Base-by-base conservation (phyloP, 78 protist genomes). In the Tieghemostelium lacteum region DNA sequence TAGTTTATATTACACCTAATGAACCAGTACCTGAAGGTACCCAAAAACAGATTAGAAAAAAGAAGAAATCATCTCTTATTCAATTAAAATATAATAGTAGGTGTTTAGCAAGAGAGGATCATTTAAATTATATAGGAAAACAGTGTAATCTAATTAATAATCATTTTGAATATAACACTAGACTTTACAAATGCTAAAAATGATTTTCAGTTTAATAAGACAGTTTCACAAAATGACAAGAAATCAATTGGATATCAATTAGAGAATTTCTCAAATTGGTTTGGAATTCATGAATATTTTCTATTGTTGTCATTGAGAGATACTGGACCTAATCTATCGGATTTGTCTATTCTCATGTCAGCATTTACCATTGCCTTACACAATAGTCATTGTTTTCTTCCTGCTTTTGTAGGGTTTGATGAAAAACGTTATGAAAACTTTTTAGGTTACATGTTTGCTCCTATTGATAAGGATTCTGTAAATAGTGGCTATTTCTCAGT, bases 341-440 rank as follows among this genome's bases (percentile, higher is more conserved):
- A 83, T n/a, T 17, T 83, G 10, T 83, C 89, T 20, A 83, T 71
- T 20, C 37, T 83, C 7, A 10, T 83, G 42, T 83, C 89, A 10
- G 89, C 89, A 37, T 66, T 83, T 45, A 52, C 89, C 22, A 58
- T 83, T 28, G 89, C 89, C 16, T 31, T 83, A 58, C 89, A 83
- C 36, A 66, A 83, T 69, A 61, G 54, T 14, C 42, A 66, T 40
- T 83, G 89, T 72, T 83, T 31, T 69, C 37, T 69, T 54, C 89
- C 89, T 34, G 70, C 70, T 33, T 83, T 83, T 69, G 89, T 83
- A 20, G 89, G 89, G 58, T 83, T 83, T 33, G 77, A 83, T 69
- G 89, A 83, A 31, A 83, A 83, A 65, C 63, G 89, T 63, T 83
- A 67, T 22, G 89, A 83, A n/a, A 83, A 83, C 52, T 83, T 83